Evolutionary conservation across 176 grass and related monocot genomes (phyloP).

Genomic region (Eremochloa ophiuroides): DNA sequence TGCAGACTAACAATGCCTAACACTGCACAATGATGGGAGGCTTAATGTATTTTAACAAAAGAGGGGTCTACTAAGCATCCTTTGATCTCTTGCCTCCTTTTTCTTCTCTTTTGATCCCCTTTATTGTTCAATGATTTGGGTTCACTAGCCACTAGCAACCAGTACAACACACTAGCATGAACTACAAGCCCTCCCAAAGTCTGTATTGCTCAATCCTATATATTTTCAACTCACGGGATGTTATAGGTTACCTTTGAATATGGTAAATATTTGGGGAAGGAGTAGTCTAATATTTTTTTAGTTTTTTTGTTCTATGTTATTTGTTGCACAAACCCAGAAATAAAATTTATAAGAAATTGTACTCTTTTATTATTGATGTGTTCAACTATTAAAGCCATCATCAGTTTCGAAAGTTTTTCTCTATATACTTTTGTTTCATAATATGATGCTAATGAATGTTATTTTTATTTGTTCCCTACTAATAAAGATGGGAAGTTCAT

Average conservation of each 20-base stretch:
- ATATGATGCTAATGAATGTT: neutral
- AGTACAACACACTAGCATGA: neutral
- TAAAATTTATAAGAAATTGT: neutral
- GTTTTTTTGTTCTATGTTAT: neutral
- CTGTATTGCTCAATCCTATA: too few species aligned
- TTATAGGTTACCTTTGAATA: neutral
- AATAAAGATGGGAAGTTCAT: slow-evolving; percentile 76
- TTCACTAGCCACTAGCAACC: neutral
- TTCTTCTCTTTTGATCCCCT: neutral
- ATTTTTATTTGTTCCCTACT: neutral
- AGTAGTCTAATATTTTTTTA: neutral
- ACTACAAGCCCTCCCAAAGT: neutral
- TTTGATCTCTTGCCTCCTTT: neutral
- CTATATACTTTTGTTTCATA: neutral
- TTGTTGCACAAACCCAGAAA: neutral
- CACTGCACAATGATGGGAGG: neutral
- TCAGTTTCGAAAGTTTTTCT: neutral
- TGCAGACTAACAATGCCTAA: neutral
- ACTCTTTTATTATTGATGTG: neutral
- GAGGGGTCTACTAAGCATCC: neutral
- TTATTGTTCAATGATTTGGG: neutral
- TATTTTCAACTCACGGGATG: neutral
- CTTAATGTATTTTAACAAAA: neutral
- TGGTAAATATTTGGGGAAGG: neutral
- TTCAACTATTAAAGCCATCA: neutral